Evolutionary conservation across 495 filamentous ascomycete species (phyloP), one percentile per base, ranked within the genome.

Genomic region (Daldinia caldariorum): DNA sequence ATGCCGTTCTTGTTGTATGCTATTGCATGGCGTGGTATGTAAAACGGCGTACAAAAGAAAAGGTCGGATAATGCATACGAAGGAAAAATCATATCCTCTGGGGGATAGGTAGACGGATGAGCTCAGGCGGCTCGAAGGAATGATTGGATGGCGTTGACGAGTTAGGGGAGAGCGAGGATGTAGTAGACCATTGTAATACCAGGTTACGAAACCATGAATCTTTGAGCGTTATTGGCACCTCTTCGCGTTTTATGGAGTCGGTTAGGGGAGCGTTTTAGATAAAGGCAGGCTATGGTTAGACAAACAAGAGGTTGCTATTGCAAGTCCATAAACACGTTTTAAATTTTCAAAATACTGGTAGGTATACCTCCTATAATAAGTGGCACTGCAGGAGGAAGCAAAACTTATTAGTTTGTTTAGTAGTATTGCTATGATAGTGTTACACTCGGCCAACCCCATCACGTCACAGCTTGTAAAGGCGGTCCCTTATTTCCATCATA

Each of bases 371-470:
- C 22, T 53, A 32, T 5, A 6, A 53, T 20, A 55, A 18, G 8
- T 39, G 18, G n/a, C 20, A 29, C 18, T 18, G 22, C 4, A 58
- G 53, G 57, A 10, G 49, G 26, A 37, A 34, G 50, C 26, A 35
- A n/a, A 32, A n/a, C n/a, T 65, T 22, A 69, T 69, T 59, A 63
- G 14, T 34, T 39, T 34, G 49, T 32, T 54, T 32, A 29, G 41
- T 66, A 58, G 64, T 58, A 72, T 72, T 72, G 65, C 41, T 65
- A 61, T 72, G 69, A 72, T 64, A 72, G 57, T 61, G 57, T 53
- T 72, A 72, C 70, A 72, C 47, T 32, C 41, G 49, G 56, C 56
- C 20, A 51, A 16, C 41, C 22, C 54, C 47, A 35, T 31, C 37
- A 37, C 20, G 37, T 37, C 14, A 53, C 47, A 29, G 26, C 20